Percentiles rank a stretch among this genome's conserved stretches.
Evolutionary conservation across 192 early-diverging fungal genomes (phyloP).

Genomic region (Coemansia sp.): DNA sequence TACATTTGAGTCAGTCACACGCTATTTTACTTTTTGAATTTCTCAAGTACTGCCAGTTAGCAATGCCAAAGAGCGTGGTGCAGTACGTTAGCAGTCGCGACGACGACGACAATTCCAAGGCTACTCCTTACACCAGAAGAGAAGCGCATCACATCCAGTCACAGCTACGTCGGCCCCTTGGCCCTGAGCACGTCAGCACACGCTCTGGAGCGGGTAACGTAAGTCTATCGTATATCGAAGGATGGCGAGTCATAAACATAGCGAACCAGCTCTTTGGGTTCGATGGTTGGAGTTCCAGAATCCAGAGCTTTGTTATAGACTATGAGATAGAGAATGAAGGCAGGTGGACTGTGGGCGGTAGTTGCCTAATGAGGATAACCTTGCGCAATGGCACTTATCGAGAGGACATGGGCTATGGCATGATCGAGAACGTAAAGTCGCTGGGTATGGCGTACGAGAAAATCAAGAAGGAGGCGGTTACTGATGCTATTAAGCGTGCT

Average conservation of each 20-base stretch:
- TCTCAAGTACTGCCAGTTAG: background rate
- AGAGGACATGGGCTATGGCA: conserved; percentile 90
- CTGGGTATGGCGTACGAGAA: conserved; percentile 86
- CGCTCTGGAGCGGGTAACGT: conserved; percentile 70
- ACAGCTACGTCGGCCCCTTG: conserved; percentile 61
- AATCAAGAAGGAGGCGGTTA: conserved; percentile 88
- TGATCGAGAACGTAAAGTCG: conserved; percentile 71
- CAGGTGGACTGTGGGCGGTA: conserved; percentile 67
- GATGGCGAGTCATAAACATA: conserved; percentile 78
- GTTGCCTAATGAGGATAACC: conserved; percentile 76
- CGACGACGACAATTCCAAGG: background rate
- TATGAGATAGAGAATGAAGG: conserved; percentile 62
- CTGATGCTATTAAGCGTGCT: conserved; percentile 89
- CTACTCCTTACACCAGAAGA: conserved; percentile 18
- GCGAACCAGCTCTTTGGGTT: conserved; percentile 97
- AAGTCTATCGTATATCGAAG: conserved; percentile 79
- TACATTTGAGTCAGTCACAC: too few relatives aligned
- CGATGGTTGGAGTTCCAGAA: conserved; percentile 83
- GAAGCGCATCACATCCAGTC: conserved; percentile 26
- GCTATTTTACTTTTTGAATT: conserved; percentile 11
- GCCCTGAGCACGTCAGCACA: conserved; percentile 68
- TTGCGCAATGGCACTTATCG: conserved; percentile 86
- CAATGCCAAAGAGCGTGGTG: background rate
- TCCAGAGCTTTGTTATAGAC: conserved; percentile 77
- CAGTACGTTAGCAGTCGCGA: background rate